Evolutionary conservation across 163 green algal species (phyloP).

Genomic region (Prototheca stagnorum): DNA sequence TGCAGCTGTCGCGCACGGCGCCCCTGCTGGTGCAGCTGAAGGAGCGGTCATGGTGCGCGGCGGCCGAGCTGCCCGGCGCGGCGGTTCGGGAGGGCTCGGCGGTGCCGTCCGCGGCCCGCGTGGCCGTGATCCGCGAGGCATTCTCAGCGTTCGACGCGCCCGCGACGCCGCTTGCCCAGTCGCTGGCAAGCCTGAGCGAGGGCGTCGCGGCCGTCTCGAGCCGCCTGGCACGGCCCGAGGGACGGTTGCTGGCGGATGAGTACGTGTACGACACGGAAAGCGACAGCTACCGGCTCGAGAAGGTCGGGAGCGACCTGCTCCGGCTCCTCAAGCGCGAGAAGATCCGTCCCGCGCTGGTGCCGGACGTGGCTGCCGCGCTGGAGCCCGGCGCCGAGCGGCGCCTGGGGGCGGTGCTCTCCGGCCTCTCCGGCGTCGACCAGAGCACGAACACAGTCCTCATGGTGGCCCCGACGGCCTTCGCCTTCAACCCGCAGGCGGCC

Average conservation of each 20-base stretch:
- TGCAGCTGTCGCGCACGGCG: not conserved
- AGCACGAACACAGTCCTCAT: constrained; percentile 67
- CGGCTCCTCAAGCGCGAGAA: constrained; percentile 23
- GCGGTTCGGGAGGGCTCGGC: not conserved
- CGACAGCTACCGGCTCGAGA: constrained; percentile 14
- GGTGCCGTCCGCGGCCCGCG: not conserved
- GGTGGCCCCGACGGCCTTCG: constrained; percentile 86
- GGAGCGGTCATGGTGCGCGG: not conserved
- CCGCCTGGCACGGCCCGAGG: constrained; percentile 10
- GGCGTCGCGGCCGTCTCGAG: constrained; percentile 31
- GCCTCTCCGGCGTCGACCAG: constrained; percentile 13
- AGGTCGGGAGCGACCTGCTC: constrained; percentile 23
- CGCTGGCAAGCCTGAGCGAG: constrained; percentile 23
- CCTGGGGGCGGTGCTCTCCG: not conserved
- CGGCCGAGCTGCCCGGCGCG: too few species aligned
- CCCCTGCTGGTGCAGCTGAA: not conserved
- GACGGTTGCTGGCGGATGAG: constrained; percentile 50
- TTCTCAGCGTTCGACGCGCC: constrained; percentile 42
- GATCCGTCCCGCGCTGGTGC: constrained; percentile 30
- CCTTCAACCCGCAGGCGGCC: constrained; percentile 75
- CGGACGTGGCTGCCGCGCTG: constrained; percentile 29
- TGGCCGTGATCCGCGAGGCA: constrained; percentile 49
- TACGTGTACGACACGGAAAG: constrained; percentile 23
- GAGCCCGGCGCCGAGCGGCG: not conserved
- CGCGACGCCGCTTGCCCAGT: constrained; percentile 16